Base-by-base conservation (phyloP, 164 flowering plant species). In the Liriodendron chinense region DNA sequence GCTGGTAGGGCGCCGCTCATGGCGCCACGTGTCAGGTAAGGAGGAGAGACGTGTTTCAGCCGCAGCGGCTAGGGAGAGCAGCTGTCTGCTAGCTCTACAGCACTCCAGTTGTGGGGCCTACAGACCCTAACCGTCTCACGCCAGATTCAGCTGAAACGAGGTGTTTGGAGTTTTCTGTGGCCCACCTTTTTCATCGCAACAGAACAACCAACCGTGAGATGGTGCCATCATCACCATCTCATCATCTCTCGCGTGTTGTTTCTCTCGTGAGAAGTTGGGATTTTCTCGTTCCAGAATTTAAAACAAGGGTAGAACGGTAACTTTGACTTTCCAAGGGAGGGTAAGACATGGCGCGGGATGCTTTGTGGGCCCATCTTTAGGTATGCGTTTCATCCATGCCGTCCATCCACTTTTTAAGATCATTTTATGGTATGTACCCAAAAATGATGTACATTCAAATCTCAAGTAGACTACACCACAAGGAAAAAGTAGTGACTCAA, bases 161-260 rank as follows among this genome's bases (percentile, higher is more conserved):
- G 23, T 7, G 66, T 34, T 34, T 63, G 66, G 66, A 18, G 9
- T 63, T 63, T 20, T 63, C 9, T 21, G 66, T n/a, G 25, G 66
- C 66, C 66, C 66, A 63, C 66, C 66, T 63, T 63, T 63, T 63
- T 21, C 20, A 63, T 63, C 66, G 66, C 66, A 63, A 63, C 66
- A 63, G 25, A 63, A 23, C 66, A 63, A 63, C 66, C 25, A 63
- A 63, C 66, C 66, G 66, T 63, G 66, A 21, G 66, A 63, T 63
- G 59, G 59, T 63, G 66, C 66, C 66, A 63, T n/a, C 66, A n/a
- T 21, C 66, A 18, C 25, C 66, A 18, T 7, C 66, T 63, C 66
- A 5, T n/a, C 7, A 20, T 63, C 66, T 63, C 7, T 5, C 66
- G 4, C 25, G 1, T 63, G 43, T 34, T 34, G 4, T 34, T 34